phyloP scores from a whole-genome alignment of 139 green algal genomes.

The Coelastrella sp. region DNA sequence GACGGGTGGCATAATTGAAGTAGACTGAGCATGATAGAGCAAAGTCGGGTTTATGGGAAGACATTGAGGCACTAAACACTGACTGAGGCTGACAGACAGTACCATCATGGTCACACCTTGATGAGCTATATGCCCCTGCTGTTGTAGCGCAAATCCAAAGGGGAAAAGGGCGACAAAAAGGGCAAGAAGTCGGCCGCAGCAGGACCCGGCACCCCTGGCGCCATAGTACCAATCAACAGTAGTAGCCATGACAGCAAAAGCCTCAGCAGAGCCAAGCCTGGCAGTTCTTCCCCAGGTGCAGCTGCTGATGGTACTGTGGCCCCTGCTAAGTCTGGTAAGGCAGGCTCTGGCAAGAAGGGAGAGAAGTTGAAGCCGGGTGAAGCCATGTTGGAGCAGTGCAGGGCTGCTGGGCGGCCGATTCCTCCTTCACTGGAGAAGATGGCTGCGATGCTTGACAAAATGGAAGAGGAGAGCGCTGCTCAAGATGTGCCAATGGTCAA shows the following conservation, averaged over 20 bases:
- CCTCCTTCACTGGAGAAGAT: conserved; percentile 66
- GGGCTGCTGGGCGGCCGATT: conserved; percentile 56
- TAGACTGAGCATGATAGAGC: too few relatives aligned
- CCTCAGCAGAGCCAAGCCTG: background rate
- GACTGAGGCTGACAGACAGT: too few relatives aligned
- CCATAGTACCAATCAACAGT: background rate
- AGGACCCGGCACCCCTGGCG: background rate
- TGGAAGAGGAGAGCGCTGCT: conserved; percentile 56
- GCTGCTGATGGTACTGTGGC: background rate
- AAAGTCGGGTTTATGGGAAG: too few relatives aligned
- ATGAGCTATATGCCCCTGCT: too few relatives aligned
- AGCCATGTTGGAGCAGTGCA: conserved; percentile 72
- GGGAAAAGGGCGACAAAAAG: conserved; percentile 8
- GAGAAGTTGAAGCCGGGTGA: conserved; percentile 54
- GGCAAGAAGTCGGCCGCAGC: conserved; percentile 10
- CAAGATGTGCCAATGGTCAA: conserved; percentile 72
- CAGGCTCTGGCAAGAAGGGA: background rate
- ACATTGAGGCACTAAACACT: too few relatives aligned
- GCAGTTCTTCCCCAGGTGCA: background rate
- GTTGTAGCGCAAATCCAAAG: conserved; percentile 11
- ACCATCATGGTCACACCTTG: too few relatives aligned
- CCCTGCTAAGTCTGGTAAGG: background rate
- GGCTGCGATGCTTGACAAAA: conserved; percentile 82
- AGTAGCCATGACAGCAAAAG: background rate
- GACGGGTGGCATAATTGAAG: too few relatives aligned